These are phyloP conservation scores for Talaromyces atroroseus DNA, from an alignment of 2,329 filamentous ascomycete genomes.

Conservation along the genomic window DNA sequence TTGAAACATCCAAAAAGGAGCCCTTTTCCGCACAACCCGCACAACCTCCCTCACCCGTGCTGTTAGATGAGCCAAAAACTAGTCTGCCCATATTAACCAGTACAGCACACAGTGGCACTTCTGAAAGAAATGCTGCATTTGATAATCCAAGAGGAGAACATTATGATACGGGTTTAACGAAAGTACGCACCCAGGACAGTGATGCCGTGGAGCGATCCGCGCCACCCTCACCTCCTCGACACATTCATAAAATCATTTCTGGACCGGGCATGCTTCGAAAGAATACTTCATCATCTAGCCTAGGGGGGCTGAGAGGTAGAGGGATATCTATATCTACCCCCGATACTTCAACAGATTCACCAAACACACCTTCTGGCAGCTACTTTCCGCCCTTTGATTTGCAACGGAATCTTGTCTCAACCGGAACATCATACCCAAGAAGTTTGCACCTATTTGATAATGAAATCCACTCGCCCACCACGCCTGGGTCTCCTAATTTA, in stretches of 20 bases:
- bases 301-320: slow-evolving; percentile 66
- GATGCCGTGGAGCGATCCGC: slow-evolving; percentile 28
- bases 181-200: slow-evolving; percentile 42
- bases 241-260: slow-evolving; percentile 36
- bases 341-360: slow-evolving; percentile 61
- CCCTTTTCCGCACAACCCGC: slow-evolving; percentile 22
- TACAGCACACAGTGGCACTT: slow-evolving; percentile 18
- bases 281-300: slow-evolving; percentile 65
- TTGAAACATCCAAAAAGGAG: slow-evolving; percentile 22
- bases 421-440: slow-evolving; percentile 58
- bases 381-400: slow-evolving; percentile 53
- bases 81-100: slow-evolving; percentile 16
- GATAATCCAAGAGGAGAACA: slow-evolving; percentile 36
- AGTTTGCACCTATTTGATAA: slow-evolving; percentile 79
- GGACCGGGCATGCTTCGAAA: slow-evolving; percentile 51
- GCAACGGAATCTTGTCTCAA: slow-evolving; percentile 49
- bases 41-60: slow-evolving; percentile 23
- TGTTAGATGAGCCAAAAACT: slow-evolving; percentile 25
- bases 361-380: slow-evolving; percentile 67
- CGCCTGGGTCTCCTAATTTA: slow-evolving; percentile 61
- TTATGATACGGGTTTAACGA: slow-evolving; percentile 37
- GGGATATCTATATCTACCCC: slow-evolving; percentile 63
- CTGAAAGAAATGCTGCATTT: slow-evolving; percentile 28
- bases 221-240: slow-evolving; percentile 30
- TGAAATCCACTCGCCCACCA: slow-evolving; percentile 64